Evolutionary conservation across 176 grass and related monocot genomes (phyloP).

Genomic region (Musa acuminata): DNA sequence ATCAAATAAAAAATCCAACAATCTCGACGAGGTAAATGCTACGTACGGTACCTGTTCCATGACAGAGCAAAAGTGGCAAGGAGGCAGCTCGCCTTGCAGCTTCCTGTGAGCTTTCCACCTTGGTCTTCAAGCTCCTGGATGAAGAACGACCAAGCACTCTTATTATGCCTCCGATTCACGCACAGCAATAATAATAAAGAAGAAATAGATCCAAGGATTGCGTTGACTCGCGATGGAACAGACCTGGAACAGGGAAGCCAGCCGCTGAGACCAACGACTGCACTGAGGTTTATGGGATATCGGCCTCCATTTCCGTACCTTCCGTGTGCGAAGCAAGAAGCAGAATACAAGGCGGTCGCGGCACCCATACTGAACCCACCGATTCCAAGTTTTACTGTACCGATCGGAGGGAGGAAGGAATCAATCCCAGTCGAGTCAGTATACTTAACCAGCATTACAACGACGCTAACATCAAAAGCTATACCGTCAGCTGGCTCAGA

Average conservation of each 20-base stretch:
- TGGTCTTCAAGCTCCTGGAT: conserved; percentile 12
- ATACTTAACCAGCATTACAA: too few species aligned
- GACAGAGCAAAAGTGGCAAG: conserved; percentile 63
- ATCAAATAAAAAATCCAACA: too few species aligned
- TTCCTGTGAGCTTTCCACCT: conserved; percentile 35
- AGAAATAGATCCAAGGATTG: too few species aligned
- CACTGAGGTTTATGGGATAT: conserved; percentile 68
- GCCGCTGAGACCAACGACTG: conserved; percentile 60
- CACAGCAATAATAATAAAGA: too few species aligned
- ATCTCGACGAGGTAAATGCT: too few species aligned
- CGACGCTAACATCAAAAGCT: background rate
- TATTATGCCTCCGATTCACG: too few species aligned
- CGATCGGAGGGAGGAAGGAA: background rate
- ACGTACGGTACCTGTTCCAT: conserved; percentile 39
- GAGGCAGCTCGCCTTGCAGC: conserved; percentile 28
- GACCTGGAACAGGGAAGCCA: conserved; percentile 97
- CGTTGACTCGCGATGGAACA: background rate
- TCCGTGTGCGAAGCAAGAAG: conserved; percentile 67
- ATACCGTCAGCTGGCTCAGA: conserved; percentile 78
- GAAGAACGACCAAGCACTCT: too few species aligned
- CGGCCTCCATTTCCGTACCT: conserved; percentile 45
- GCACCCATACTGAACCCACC: conserved; percentile 94
- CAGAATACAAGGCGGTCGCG: conserved; percentile 69
- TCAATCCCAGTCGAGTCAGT: background rate
- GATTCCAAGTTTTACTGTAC: conserved; percentile 86